Conservation (phyloP, 192 early-diverging fungal genomes). For the Spizellomyces sp. region DNA sequence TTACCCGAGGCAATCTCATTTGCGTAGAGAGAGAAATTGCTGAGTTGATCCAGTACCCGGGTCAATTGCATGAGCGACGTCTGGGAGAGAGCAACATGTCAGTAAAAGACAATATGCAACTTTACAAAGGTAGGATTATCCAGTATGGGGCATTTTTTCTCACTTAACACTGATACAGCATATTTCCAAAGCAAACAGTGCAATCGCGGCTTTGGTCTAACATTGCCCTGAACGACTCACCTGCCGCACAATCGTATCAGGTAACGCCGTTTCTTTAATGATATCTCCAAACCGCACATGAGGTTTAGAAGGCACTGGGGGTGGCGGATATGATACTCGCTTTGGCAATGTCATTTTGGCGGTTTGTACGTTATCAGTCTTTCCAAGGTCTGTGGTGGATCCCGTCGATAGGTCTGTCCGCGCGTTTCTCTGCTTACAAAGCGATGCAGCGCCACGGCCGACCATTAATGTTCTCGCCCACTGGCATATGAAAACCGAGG, state of each 20-base stretch:
- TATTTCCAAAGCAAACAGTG: no score
- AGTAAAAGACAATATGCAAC: neutral
- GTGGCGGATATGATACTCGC: conserved; percentile 14
- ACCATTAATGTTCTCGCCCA: no score
- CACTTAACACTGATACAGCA: no score
- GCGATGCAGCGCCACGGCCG: no score
- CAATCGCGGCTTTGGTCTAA: no score
- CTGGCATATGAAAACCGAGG: no score
- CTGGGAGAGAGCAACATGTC: neutral
- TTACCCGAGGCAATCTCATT: conserved; percentile 32
- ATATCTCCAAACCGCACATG: conserved; percentile 19
- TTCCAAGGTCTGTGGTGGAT: no score
- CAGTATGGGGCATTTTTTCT: no score
- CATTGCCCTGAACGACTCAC: neutral
- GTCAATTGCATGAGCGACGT: conserved; percentile 42
- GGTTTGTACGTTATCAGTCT: no score
- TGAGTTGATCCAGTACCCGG: conserved; percentile 36
- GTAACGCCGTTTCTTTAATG: conserved; percentile 4
- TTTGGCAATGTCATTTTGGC: conserved; percentile 24
- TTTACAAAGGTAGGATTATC: neutral
- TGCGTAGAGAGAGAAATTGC: conserved; percentile 25
- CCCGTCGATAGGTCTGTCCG: no score
- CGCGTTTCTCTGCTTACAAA: no score
- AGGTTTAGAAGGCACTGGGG: conserved; percentile 24
- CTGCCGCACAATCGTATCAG: conserved; percentile 27